A percentile compares a stretch with the other conserved stretches of the same genome.
Conservation (phyloP, 2,329 filamentous ascomycete genomes). For the Fusarium veterinarium region DNA sequence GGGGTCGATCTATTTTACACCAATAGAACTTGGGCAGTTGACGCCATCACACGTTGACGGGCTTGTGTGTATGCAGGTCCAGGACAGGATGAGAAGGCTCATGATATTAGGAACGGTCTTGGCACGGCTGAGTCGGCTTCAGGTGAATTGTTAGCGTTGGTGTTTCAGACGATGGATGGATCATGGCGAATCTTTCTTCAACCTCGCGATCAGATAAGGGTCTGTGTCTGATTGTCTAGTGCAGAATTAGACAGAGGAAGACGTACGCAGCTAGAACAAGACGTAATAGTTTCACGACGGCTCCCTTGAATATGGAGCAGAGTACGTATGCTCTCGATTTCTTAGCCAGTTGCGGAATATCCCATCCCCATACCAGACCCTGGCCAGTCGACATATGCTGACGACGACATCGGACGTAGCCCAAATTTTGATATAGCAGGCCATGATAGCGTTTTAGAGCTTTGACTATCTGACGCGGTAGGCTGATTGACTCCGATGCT, state of each 20-base stretch:
- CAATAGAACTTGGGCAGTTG: conserved; percentile 18
- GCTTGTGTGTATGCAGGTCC: conserved; percentile 3
- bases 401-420: conserved; percentile 22
- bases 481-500: conserved; percentile 8
- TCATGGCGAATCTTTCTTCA: not conserved
- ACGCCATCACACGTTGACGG: conserved; percentile 5
- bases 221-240: not conserved
- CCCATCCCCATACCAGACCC: conserved; percentile 13
- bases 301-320: conserved; percentile 19
- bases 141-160: not conserved
- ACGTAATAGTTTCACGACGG: conserved; percentile 32
- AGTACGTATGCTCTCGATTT: conserved; percentile 23
- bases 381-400: conserved; percentile 10
- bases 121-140: conserved; percentile 30
- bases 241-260: conserved; percentile 3
- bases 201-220: conserved; percentile 15
- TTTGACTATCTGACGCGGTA: conserved; percentile 13
- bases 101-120: conserved; percentile 13
- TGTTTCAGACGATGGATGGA: conserved; percentile 20
- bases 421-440: conserved; percentile 4
- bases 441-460: conserved; percentile 19
- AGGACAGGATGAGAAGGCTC: conserved; percentile 4
- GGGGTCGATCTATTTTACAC: conserved; percentile 14
- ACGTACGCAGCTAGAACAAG: conserved; percentile 18
- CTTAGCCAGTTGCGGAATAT: conserved; percentile 3